A percentile compares a stretch with the other conserved stretches of the same genome.
Evolutionary conservation across 106 monocot genomes (phyloP).

Genomic region (Dendrobium nobile): DNA sequence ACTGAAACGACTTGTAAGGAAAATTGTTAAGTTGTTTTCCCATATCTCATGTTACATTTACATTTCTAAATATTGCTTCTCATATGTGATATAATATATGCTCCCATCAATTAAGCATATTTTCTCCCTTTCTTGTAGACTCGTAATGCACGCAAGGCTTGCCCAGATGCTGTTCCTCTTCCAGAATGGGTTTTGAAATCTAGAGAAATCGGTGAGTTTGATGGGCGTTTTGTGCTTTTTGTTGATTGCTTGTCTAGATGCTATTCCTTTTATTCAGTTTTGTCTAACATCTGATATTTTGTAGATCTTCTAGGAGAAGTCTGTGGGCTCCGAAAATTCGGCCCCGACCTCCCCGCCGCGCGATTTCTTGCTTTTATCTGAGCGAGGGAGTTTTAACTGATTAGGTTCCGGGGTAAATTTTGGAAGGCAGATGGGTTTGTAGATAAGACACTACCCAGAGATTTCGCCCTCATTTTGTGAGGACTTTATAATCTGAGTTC

Average conservation of each 20-base stretch:
- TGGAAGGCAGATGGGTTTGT: too few relatives aligned
- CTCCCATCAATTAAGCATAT: not conserved
- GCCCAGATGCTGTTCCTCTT: slow-evolving; percentile 60
- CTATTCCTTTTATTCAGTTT: not conserved
- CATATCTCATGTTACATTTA: not conserved
- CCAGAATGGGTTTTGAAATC: slow-evolving; percentile 88
- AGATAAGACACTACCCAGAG: too few relatives aligned
- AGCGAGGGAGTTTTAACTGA: too few relatives aligned
- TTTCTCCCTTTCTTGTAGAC: slow-evolving; percentile 42
- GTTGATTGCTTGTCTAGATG: not conserved
- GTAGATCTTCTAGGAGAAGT: not conserved
- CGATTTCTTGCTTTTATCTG: too few relatives aligned
- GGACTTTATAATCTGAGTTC: too few relatives aligned
- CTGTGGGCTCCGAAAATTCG: too few relatives aligned
- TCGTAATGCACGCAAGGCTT: slow-evolving; percentile 85
- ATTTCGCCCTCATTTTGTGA: too few relatives aligned
- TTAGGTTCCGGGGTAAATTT: too few relatives aligned
- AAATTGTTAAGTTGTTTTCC: not conserved
- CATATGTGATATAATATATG: not conserved
- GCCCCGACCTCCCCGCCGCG: too few relatives aligned
- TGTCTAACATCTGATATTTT: not conserved
- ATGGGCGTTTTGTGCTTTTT: not conserved
- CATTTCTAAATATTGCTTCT: not conserved
- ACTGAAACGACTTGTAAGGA: slow-evolving; percentile 77
- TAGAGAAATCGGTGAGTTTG: slow-evolving; percentile 64